phyloP scores from a whole-genome alignment of 176 grass and related monocot genomes.

The Poa pratensis region DNA sequence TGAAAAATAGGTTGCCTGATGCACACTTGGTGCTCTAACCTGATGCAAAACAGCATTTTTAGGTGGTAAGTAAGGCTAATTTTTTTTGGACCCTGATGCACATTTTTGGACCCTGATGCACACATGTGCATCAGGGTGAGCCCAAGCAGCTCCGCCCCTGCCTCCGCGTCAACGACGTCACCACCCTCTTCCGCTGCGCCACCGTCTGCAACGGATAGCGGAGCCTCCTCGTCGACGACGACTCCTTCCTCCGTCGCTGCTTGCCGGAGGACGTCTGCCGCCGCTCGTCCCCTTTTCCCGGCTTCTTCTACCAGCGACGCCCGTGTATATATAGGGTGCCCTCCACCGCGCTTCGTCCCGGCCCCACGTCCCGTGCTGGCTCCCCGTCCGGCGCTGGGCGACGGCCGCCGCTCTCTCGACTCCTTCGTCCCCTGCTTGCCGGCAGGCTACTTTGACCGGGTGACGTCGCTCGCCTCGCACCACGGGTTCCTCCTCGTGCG shows the following conservation, averaged over 20 bases:
- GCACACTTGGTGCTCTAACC: no score
- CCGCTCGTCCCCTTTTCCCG: not conserved
- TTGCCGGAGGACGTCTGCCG: not conserved
- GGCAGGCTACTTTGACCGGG: not conserved
- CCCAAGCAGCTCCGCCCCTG: no score
- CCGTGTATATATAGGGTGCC: not conserved
- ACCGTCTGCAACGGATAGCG: not conserved
- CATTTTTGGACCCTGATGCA: no score
- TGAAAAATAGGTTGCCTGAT: no score
- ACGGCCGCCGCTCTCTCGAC: not conserved
- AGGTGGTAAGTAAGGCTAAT: no score
- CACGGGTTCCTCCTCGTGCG: not conserved
- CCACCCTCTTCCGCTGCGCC: not conserved
- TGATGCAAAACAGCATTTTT: no score
- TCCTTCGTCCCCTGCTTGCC: not conserved
- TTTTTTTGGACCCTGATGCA: no score
- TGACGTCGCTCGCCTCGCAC: not conserved
- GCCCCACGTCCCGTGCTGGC: no score
- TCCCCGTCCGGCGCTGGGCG: not conserved
- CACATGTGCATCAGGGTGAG: no score
- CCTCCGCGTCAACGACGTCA: not conserved
- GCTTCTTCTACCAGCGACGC: not conserved
- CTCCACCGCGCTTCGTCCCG: not conserved
- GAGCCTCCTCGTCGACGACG: not conserved
- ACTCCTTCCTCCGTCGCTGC: not conserved